phyloP scores from a whole-genome alignment of 768 basidiomycete genomes.

The Lentinula raphanica region DNA sequence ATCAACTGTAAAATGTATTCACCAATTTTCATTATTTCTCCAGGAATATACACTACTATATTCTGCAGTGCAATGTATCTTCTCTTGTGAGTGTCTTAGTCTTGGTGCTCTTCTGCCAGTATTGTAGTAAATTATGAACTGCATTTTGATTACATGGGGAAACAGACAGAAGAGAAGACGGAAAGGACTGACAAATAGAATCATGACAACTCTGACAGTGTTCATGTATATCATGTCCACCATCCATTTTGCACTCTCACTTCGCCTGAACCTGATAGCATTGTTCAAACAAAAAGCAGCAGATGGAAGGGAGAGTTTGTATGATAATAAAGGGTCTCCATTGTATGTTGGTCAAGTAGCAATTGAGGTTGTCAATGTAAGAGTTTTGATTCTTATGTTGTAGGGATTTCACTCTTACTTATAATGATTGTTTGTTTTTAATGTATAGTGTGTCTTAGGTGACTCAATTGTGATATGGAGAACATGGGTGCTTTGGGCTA shows the following conservation, averaged over 20 bases:
- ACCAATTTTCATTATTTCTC: not conserved
- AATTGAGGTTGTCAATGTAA: not conserved
- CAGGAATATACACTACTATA: not conserved
- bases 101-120: not conserved
- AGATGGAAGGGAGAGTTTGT: not conserved
- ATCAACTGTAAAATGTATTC: too few relatives aligned
- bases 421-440: not conserved
- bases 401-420: not conserved
- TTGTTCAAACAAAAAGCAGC: not conserved
- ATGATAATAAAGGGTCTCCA: not conserved
- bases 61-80: not conserved
- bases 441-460: slow-evolving; percentile 2
- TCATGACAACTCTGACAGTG: slow-evolving; percentile 3
- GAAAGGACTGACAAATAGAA: not conserved
- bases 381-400: not conserved
- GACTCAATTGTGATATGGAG: slow-evolving; percentile 8
- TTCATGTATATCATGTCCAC: slow-evolving; percentile 5
- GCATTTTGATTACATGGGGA: too few relatives aligned
- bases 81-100: not conserved
- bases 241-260: slow-evolving; percentile 4
- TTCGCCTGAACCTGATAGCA: not conserved
- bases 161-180: not conserved
- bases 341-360: not conserved
- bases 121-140: too few relatives aligned
- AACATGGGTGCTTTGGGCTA: slow-evolving; percentile 7